These are phyloP conservation scores for Mycoemilia scoparia DNA, from an alignment of 192 early-diverging fungal species.

Conservation along the genomic window DNA sequence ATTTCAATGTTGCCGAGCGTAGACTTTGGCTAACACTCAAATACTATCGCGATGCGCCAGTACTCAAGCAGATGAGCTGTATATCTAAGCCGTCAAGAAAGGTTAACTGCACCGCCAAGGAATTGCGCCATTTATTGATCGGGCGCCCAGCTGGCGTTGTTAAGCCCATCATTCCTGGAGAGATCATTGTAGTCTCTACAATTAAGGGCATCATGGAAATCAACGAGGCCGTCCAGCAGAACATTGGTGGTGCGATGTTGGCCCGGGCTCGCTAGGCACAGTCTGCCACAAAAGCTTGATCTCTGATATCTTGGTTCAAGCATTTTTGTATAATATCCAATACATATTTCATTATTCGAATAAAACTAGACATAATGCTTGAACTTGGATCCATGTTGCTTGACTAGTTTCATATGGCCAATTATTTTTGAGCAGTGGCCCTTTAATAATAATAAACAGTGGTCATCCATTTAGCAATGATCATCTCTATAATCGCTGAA, in stretches of 20 bases:
- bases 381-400: too few relatives aligned
- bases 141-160: constrained; percentile 56
- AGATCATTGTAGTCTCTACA: constrained; percentile 80
- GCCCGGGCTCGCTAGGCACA: constrained; percentile 35
- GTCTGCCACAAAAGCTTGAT: constrained; percentile 36
- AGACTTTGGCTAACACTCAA: constrained; percentile 89
- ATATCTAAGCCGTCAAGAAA: constrained; percentile 77
- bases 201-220: constrained; percentile 74
- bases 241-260: constrained; percentile 76
- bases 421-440: too few relatives aligned
- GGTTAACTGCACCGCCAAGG: constrained; percentile 59
- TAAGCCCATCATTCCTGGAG: constrained; percentile 68
- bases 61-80: constrained; percentile 52
- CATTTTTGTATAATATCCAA: too few relatives aligned
- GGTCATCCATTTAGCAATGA: too few relatives aligned
- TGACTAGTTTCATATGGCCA: too few relatives aligned
- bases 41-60: constrained; percentile 70
- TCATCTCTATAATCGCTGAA: too few relatives aligned
- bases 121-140: constrained; percentile 59
- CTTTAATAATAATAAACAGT: too few relatives aligned
- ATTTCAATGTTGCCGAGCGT: constrained; percentile 64
- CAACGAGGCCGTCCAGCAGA: constrained; percentile 69
- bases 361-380: too few relatives aligned
- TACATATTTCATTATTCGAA: too few relatives aligned
- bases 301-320: constrained; percentile 26